A percentile compares a stretch with the other conserved stretches of the same genome.
These are phyloP conservation scores for Silybum marianum DNA, from an alignment of 129 eudicot species.

Conservation along the genomic window DNA sequence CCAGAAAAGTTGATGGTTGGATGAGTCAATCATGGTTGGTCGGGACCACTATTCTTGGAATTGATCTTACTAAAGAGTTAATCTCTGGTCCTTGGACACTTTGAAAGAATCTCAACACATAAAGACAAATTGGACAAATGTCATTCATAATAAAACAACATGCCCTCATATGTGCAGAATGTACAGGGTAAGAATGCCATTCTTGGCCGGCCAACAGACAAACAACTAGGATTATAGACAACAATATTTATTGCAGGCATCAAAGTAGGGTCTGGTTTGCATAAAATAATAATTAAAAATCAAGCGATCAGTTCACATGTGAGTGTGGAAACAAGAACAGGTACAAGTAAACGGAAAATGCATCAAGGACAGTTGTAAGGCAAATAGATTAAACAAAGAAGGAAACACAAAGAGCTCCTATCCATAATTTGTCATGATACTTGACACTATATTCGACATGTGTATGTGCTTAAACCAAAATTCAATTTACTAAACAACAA, in stretches of 20 bases:
- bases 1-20: neutral
- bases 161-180: neutral
- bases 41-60: neutral
- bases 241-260: neutral
- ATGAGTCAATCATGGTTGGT: neutral
- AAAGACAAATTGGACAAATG: neutral
- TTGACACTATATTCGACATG: constrained; percentile 6
- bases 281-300: too few relatives aligned
- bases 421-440: constrained; percentile 17
- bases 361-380: neutral
- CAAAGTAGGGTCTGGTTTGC: neutral
- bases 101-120: neutral
- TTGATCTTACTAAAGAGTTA: neutral
- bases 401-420: neutral
- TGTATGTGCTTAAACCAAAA: constrained; percentile 14
- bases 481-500: constrained; percentile 14
- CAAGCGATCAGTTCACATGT: too few relatives aligned
- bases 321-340: too few relatives aligned
- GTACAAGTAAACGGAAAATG: neutral
- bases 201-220: constrained; percentile 5
- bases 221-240: neutral
- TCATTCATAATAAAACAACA: neutral
- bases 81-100: neutral
- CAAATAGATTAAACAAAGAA: neutral
- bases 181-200: neutral